Percentiles rank a stretch among this genome's conserved stretches.
phyloP scores from a whole-genome alignment of 352 stramenopile genomes.

The Albugo laibachii region DNA sequence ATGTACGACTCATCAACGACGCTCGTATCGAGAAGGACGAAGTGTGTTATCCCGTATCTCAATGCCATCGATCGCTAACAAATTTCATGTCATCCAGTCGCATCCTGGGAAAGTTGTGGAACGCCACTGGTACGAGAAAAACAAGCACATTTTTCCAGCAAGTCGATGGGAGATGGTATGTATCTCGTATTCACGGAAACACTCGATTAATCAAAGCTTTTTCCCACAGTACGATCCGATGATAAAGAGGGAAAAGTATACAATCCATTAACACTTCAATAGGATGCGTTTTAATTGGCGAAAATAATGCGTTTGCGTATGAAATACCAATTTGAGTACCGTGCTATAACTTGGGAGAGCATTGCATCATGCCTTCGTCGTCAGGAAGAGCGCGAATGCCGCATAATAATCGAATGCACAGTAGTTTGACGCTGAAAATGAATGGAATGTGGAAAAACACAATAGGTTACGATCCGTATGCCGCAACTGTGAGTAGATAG shows the following conservation, averaged over 20 bases:
- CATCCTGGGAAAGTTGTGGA: conserved; percentile 97
- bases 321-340: too few relatives aligned
- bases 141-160: conserved; percentile 99
- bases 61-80: background rate
- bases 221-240: conserved; percentile 42
- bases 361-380: conserved; percentile 73
- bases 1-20: conserved; percentile 84
- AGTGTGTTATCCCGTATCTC: conserved; percentile 9
- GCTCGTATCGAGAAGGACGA: conserved; percentile 93
- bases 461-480: conserved; percentile 93
- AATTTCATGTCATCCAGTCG: conserved; percentile 21
- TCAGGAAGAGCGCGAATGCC: conserved; percentile 86
- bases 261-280: conserved; percentile 18
- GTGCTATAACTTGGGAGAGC: too few relatives aligned
- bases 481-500: conserved; percentile 15
- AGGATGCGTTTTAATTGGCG: too few relatives aligned
- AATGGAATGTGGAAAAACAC: conserved; percentile 94
- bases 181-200: background rate
- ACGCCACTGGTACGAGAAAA: conserved; percentile 95
- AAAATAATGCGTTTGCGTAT: too few relatives aligned
- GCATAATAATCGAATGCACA: conserved; percentile 95
- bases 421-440: conserved; percentile 85
- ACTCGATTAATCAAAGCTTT: background rate
- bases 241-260: conserved; percentile 64
- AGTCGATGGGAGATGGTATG: conserved; percentile 91